These are phyloP conservation scores for Fomes fomentarius DNA, from an alignment of 1,284 basidiomycete species.

Conservation along the genomic window DNA sequence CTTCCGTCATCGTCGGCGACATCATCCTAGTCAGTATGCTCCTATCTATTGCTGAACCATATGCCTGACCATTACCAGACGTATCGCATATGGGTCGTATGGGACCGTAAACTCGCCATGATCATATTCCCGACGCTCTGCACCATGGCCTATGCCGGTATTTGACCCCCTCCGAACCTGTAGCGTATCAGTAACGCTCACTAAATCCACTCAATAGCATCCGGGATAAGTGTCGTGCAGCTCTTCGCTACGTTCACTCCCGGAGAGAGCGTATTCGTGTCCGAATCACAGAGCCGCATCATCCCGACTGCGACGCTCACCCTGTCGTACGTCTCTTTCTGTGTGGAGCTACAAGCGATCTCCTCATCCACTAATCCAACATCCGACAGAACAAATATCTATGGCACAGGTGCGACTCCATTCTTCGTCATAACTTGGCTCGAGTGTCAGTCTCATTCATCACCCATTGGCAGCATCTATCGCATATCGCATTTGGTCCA, in stretches of 20 bases:
- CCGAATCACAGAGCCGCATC: constrained; percentile 13
- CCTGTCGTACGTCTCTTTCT: constrained; percentile 7
- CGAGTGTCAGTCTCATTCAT: too few species aligned
- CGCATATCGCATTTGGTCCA: constrained; percentile 22
- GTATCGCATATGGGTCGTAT: constrained; percentile 24
- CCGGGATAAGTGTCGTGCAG: constrained; percentile 18
- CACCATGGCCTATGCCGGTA: constrained; percentile 13
- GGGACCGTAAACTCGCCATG: constrained; percentile 13
- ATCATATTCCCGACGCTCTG: constrained; percentile 20
- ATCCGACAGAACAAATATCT: constrained; percentile 14
- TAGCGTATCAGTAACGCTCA: neutral
- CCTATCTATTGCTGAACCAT: neutral
- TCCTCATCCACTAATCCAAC: neutral
- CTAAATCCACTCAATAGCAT: neutral
- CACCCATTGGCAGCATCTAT: constrained; percentile 15
- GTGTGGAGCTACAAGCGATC: too few species aligned
- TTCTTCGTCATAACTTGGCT: too few species aligned
- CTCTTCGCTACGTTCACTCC: constrained; percentile 11
- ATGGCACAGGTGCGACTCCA: constrained; percentile 16
- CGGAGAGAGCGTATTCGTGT: constrained; percentile 19
- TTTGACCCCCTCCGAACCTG: neutral
- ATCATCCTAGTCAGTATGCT: constrained; percentile 17
- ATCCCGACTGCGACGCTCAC: constrained; percentile 17
- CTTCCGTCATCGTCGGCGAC: constrained; percentile 21
- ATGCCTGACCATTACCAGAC: neutral